Conservation (phyloP, 768 basidiomycete species). For the Vararia minispora region DNA sequence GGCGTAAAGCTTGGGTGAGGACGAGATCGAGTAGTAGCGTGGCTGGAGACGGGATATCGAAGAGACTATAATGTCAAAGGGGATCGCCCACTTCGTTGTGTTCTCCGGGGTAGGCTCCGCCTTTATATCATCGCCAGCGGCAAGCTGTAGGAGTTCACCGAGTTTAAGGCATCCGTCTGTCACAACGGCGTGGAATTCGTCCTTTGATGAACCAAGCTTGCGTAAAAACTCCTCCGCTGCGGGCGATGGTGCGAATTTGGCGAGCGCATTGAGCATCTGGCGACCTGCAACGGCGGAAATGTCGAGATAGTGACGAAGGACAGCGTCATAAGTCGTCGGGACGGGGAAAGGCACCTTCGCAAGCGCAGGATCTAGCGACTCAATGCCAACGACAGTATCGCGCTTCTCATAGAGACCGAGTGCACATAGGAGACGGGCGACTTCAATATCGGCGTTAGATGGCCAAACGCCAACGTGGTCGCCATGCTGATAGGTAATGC, state of each 20-base stretch:
- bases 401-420: constrained; percentile 78
- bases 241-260: constrained; percentile 79
- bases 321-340: constrained; percentile 87
- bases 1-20: constrained; percentile 88
- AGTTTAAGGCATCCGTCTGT: constrained; percentile 80
- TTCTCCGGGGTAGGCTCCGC: constrained; percentile 52
- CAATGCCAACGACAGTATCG: constrained; percentile 80
- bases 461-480: constrained; percentile 99
- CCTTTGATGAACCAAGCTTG: constrained; percentile 78
- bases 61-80: constrained; percentile 95
- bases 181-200: constrained; percentile 70
- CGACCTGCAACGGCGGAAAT: constrained; percentile 91
- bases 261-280: constrained; percentile 79
- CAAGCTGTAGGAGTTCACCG: constrained; percentile 86
- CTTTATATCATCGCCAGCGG: constrained; percentile 66
- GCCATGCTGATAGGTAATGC: constrained; percentile 97
- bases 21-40: constrained; percentile 97
- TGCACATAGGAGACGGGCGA: constrained; percentile 75
- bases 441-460: constrained; percentile 84
- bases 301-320: constrained; percentile 94
- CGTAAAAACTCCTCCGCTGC: constrained; percentile 66
- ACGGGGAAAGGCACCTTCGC: constrained; percentile 99
- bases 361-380: constrained; percentile 94
- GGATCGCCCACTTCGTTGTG: constrained; percentile 81
- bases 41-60: constrained; percentile 91